A percentile compares a stretch with the other conserved stretches of the same genome.
Conservation (phyloP, 1,284 basidiomycete species). For the Marasmius tenuissimus region DNA sequence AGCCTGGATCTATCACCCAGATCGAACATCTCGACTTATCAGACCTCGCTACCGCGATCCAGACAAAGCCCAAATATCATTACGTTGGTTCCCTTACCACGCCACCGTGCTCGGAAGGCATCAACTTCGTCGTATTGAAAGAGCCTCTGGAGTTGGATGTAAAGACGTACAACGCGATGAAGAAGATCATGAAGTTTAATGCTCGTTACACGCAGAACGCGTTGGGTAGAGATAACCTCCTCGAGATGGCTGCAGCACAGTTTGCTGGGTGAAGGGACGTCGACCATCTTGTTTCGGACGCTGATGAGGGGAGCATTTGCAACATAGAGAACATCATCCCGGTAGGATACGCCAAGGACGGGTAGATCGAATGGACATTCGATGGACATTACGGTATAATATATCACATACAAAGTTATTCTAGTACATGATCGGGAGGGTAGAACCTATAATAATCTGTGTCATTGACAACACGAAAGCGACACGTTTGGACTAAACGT, state of each 20-base stretch:
- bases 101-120: slow-evolving; percentile 10
- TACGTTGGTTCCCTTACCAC: slow-evolving; percentile 10
- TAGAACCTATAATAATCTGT: too few relatives aligned
- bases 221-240: neutral
- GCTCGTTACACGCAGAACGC: neutral
- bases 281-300: too few relatives aligned
- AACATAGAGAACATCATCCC: too few relatives aligned
- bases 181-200: slow-evolving; percentile 5
- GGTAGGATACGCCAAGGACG: too few relatives aligned
- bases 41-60: neutral
- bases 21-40: slow-evolving; percentile 7
- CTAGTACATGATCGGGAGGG: too few relatives aligned
- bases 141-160: slow-evolving; percentile 3
- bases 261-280: neutral
- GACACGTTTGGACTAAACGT: too few relatives aligned
- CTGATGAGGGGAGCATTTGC: too few relatives aligned
- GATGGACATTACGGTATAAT: too few relatives aligned
- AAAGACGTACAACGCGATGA: slow-evolving; percentile 4
- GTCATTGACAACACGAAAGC: too few relatives aligned
- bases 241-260: neutral
- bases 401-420: too few relatives aligned
- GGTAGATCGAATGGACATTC: too few relatives aligned
- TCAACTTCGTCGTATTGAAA: slow-evolving; percentile 3
- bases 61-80: neutral
- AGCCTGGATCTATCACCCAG: neutral